Evolutionary conservation across 495 filamentous ascomycete species (phyloP).

Genomic region (Lasiosphaeria ovina): DNA sequence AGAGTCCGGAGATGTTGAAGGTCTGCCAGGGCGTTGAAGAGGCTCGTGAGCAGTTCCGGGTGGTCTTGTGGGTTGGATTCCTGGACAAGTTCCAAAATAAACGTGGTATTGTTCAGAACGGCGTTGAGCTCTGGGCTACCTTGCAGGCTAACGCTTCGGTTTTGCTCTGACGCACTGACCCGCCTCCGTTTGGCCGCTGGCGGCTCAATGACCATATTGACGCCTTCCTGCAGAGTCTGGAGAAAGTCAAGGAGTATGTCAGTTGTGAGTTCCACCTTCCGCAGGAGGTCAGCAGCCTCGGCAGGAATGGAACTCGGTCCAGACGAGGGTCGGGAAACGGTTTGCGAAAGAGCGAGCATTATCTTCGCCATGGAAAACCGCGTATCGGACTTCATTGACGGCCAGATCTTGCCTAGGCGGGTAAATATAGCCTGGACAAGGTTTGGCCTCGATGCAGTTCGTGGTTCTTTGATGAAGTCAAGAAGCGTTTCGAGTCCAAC

Average conservation of each 20-base stretch:
- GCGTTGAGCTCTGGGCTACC: slow-evolving; percentile 52
- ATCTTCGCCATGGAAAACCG: slow-evolving; percentile 57
- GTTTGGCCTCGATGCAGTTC: slow-evolving; percentile 41
- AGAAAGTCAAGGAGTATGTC: slow-evolving; percentile 67
- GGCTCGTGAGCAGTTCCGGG: slow-evolving; percentile 66
- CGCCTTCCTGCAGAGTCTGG: slow-evolving; percentile 63
- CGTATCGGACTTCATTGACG: slow-evolving; percentile 61
- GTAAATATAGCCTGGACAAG: slow-evolving; percentile 61
- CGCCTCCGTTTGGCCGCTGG: slow-evolving; percentile 73
- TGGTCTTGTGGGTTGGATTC: slow-evolving; percentile 68
- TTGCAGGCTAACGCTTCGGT: slow-evolving; percentile 35
- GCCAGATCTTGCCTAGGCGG: slow-evolving; percentile 68
- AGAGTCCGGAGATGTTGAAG: slow-evolving; percentile 74
- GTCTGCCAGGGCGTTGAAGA: slow-evolving; percentile 82
- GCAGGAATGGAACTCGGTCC: slow-evolving; percentile 36
- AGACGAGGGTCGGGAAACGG: slow-evolving; percentile 17
- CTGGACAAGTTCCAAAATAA: slow-evolving; percentile 86
- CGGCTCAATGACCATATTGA: slow-evolving; percentile 58
- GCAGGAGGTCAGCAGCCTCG: slow-evolving; percentile 65
- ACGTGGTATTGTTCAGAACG: slow-evolving; percentile 69
- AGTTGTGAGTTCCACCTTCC: slow-evolving; percentile 65
- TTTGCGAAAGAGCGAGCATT: slow-evolving; percentile 51
- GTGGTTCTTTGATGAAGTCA: slow-evolving; percentile 49
- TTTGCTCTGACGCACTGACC: slow-evolving; percentile 63
- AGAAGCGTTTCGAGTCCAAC: slow-evolving; percentile 63